Evolutionary conservation across 805 yeast genomes (phyloP).

Genomic region (Ogataea polymorpha): DNA sequence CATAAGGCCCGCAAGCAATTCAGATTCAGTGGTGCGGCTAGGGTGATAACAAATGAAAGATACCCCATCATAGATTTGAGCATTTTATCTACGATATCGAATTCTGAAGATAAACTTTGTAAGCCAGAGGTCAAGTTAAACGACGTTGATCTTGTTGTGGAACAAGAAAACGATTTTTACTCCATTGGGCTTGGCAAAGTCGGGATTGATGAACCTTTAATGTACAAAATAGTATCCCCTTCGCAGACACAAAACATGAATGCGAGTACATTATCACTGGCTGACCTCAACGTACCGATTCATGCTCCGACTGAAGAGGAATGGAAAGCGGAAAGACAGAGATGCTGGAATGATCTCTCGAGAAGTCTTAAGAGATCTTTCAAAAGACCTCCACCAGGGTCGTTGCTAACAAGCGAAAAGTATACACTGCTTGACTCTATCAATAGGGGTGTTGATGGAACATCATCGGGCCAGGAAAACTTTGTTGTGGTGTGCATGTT

Average conservation of each 20-base stretch:
- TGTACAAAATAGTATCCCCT: constrained; percentile 23
- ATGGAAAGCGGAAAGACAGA: constrained; percentile 60
- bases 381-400: constrained; percentile 72
- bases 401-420: constrained; percentile 51
- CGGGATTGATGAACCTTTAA: constrained; percentile 15
- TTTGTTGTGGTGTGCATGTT: constrained; percentile 69
- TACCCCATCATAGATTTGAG: constrained; percentile 20
- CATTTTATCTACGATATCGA: not conserved
- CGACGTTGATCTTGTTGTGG: constrained; percentile 15
- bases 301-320: constrained; percentile 55
- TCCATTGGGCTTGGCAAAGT: constrained; percentile 9
- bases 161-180: constrained; percentile 19
- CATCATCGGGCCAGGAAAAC: constrained; percentile 58
- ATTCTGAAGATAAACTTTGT: not conserved
- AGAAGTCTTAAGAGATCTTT: constrained; percentile 60
- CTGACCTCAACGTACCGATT: constrained; percentile 13
- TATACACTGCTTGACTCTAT: constrained; percentile 64
- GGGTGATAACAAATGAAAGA: constrained; percentile 36
- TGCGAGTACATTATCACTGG: constrained; percentile 11
- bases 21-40: constrained; percentile 66
- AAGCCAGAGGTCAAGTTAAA: not conserved
- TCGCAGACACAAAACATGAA: constrained; percentile 14
- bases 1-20: constrained; percentile 61
- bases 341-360: constrained; percentile 64
- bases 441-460: constrained; percentile 81